These are phyloP conservation scores for Hypoxylon lienhwacheense DNA, from an alignment of 495 filamentous ascomycete genomes.

Conservation along the genomic window DNA sequence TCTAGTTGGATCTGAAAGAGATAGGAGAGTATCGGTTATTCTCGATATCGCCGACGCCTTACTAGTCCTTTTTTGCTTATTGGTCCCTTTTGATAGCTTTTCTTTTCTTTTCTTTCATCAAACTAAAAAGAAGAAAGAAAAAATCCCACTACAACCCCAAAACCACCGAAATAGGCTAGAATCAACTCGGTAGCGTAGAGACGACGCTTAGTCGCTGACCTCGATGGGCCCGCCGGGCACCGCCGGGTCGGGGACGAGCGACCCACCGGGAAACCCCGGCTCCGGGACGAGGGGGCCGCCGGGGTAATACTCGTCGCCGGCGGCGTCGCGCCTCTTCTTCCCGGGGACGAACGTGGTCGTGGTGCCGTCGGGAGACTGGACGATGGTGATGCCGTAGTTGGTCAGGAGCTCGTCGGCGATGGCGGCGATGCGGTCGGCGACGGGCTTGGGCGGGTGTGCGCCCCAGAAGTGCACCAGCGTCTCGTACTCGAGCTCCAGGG, in stretches of 20 bases:
- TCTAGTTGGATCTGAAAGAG: constrained; percentile 17
- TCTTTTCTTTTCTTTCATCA: constrained; percentile 10
- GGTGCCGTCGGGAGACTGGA: constrained; percentile 43
- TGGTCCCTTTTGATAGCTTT: background rate
- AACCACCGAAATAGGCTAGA: no score
- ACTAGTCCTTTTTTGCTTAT: no score
- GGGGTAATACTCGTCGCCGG: constrained; percentile 32
- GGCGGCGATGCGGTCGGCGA: constrained; percentile 32
- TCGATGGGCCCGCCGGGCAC: constrained; percentile 37
- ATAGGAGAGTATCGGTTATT: constrained; percentile 10
- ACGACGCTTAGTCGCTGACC: constrained; percentile 23
- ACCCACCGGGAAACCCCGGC: constrained; percentile 32
- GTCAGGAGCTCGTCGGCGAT: constrained; percentile 40
- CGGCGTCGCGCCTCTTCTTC: constrained; percentile 39
- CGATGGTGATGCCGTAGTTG: constrained; percentile 45
- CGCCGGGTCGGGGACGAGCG: constrained; percentile 37
- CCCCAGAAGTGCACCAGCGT: constrained; percentile 31
- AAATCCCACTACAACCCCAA: no score
- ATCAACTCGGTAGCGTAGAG: no score
- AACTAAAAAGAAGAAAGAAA: no score
- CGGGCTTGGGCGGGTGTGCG: constrained; percentile 28
- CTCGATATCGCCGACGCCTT: constrained; percentile 31
- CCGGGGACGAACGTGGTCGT: constrained; percentile 43
- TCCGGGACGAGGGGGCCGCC: constrained; percentile 29
- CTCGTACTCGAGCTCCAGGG: constrained; percentile 36